These are phyloP conservation scores for Xylaria venustula DNA, from an alignment of 495 filamentous ascomycete species.

Conservation along the genomic window DNA sequence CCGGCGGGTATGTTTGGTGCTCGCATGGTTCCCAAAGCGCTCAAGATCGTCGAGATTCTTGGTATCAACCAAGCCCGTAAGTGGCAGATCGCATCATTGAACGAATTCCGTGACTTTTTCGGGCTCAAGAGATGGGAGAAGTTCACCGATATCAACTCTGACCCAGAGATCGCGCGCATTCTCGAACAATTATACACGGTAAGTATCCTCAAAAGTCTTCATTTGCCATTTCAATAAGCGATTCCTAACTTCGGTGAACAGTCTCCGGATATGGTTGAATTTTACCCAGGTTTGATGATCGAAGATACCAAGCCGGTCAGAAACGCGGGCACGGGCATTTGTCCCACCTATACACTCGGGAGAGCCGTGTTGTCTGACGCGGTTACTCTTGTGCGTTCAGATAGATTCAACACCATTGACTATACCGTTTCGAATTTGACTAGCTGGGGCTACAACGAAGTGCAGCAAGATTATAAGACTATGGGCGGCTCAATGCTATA, in stretches of 20 bases:
- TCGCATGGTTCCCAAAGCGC: slow-evolving; percentile 63
- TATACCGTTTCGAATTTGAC: slow-evolving; percentile 71
- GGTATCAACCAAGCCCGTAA: slow-evolving; percentile 75
- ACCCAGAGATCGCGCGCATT: slow-evolving; percentile 68
- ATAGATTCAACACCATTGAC: slow-evolving; percentile 73
- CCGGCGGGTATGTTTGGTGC: slow-evolving; percentile 59
- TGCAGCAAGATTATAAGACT: slow-evolving; percentile 62
- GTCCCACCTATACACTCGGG: slow-evolving; percentile 67
- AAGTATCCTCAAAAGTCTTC: slow-evolving; percentile 38
- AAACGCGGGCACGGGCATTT: slow-evolving; percentile 66
- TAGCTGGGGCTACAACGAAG: slow-evolving; percentile 75
- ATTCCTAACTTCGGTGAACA: slow-evolving; percentile 44
- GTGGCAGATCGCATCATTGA: slow-evolving; percentile 75
- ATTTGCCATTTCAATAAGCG: neutral
- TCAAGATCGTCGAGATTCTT: slow-evolving; percentile 70
- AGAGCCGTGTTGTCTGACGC: slow-evolving; percentile 79
- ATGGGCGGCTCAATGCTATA: slow-evolving; percentile 72
- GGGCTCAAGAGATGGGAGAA: slow-evolving; percentile 63
- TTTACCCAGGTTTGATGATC: slow-evolving; percentile 59
- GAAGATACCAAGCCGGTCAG: slow-evolving; percentile 64
- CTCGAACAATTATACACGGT: slow-evolving; percentile 73
- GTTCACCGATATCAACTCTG: slow-evolving; percentile 78
- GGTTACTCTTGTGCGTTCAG: slow-evolving; percentile 71
- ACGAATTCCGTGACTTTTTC: slow-evolving; percentile 80
- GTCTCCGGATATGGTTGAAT: slow-evolving; percentile 58